Percentiles rank a stretch among this genome's conserved stretches.
Conservation (phyloP, 1,139 yeast species). For the Diutina ranongensis region DNA sequence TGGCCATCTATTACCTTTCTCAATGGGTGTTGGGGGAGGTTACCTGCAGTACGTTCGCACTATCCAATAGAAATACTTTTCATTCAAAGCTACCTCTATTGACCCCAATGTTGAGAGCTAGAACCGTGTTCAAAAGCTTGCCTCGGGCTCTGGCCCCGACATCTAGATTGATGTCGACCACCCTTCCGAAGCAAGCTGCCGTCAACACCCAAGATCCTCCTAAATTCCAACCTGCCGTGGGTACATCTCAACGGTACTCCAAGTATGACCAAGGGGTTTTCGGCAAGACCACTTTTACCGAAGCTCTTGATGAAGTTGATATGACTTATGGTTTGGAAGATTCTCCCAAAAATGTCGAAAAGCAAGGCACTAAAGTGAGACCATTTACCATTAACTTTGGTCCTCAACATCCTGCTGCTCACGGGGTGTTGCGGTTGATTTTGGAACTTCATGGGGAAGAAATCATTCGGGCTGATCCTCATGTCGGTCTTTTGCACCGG, state of each 20-base stretch:
- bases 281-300: constrained; percentile 34
- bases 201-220: neutral
- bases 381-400: constrained; percentile 88
- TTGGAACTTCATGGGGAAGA: constrained; percentile 85
- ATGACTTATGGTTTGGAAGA: constrained; percentile 32
- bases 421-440: constrained; percentile 81
- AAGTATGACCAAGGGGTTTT: constrained; percentile 12
- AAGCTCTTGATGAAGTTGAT: constrained; percentile 35
- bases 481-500: constrained; percentile 76
- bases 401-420: constrained; percentile 94
- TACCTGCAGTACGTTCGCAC: neutral
- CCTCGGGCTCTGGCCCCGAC: constrained; percentile 4
- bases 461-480: constrained; percentile 79
- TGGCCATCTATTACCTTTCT: too few relatives aligned
- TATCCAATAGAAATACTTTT: constrained; percentile 6
- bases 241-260: neutral
- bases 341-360: constrained; percentile 32
- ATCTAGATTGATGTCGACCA: neutral
- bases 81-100: neutral
- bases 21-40: too few relatives aligned
- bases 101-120: constrained; percentile 5
- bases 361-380: constrained; percentile 52
- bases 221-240: constrained; percentile 5
- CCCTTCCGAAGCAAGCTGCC: neutral
- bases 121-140: constrained; percentile 5